These are phyloP conservation scores for Oidium heveae DNA, from an alignment of 2,329 filamentous ascomycete genomes.

Conservation along the genomic window DNA sequence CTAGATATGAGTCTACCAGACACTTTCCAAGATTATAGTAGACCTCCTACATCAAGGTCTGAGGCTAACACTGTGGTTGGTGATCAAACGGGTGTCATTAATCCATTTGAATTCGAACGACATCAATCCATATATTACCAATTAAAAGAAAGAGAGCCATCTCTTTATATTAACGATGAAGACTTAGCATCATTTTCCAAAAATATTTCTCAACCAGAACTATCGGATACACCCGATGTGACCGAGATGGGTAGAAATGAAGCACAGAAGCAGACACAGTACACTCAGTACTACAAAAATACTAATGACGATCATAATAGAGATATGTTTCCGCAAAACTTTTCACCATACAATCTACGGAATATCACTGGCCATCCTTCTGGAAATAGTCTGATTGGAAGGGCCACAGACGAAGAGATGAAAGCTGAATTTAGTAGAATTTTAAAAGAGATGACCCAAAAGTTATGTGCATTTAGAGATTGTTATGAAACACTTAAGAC, in stretches of 20 bases:
- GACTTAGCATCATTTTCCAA: neutral
- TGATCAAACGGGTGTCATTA: slow-evolving; percentile 25
- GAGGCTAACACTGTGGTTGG: slow-evolving; percentile 24
- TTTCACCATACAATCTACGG: neutral
- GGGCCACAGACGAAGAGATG: neutral
- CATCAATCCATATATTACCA: slow-evolving; percentile 29
- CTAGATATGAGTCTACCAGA: slow-evolving; percentile 28
- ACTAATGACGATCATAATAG: neutral
- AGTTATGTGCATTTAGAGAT: neutral
- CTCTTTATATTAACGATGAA: slow-evolving; percentile 1
- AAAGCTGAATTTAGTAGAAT: neutral
- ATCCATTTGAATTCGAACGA: slow-evolving; percentile 38
- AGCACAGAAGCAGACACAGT: neutral
- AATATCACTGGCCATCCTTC: neutral
- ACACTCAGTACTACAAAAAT: neutral
- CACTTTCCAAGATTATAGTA: slow-evolving; percentile 10
- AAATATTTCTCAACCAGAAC: no score
- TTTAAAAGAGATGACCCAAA: neutral
- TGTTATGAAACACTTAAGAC: neutral
- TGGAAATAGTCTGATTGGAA: neutral
- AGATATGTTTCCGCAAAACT: neutral
- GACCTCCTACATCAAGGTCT: slow-evolving; percentile 12
- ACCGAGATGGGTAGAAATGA: no score
- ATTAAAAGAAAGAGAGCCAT: slow-evolving; percentile 9
- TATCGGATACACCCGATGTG: no score